Conservation (phyloP, 2,329 filamentous ascomycete species). For the Cryphonectria radicalis region DNA sequence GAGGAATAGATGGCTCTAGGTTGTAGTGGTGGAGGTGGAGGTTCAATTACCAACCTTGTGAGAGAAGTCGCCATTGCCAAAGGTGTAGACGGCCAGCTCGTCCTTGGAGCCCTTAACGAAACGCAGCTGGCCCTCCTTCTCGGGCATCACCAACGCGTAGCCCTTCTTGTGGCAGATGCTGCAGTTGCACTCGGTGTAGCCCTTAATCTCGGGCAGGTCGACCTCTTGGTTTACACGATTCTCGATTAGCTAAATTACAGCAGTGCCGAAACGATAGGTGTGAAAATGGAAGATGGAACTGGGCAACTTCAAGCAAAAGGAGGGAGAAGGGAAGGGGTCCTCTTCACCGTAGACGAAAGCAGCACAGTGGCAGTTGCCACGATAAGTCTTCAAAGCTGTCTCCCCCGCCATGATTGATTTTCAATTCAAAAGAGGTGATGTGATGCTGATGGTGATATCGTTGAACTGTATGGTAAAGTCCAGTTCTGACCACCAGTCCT, state of each 20-base stretch:
- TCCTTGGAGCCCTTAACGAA: constrained; percentile 51
- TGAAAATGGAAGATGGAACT: not conserved
- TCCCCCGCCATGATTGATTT: constrained; percentile 20
- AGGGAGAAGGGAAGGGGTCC: constrained; percentile 36
- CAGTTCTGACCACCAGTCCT: no score
- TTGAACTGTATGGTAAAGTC: not conserved
- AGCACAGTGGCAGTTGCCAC: constrained; percentile 63
- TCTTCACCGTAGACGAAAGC: constrained; percentile 53
- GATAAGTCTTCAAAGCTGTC: constrained; percentile 45
- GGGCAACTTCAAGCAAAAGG: not conserved
- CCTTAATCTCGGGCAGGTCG: constrained; percentile 57
- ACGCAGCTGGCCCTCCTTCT: constrained; percentile 39
- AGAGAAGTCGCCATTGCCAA: constrained; percentile 39
- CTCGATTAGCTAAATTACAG: not conserved
- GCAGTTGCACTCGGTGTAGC: constrained; percentile 65
- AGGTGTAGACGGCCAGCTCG: constrained; percentile 49
- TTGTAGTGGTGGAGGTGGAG: not conserved
- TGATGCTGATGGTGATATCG: not conserved
- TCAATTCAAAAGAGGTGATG: not conserved
- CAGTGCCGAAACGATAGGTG: not conserved
- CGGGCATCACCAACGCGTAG: constrained; percentile 44
- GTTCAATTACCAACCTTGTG: constrained; percentile 45
- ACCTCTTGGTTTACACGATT: not conserved
- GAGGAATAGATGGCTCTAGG: not conserved
- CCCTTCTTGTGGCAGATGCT: constrained; percentile 63